Evolutionary conservation across 2,329 filamentous ascomycete genomes (phyloP), one percentile per base, ranked within the genome.

Genomic region (Calonectria ilicicola): DNA sequence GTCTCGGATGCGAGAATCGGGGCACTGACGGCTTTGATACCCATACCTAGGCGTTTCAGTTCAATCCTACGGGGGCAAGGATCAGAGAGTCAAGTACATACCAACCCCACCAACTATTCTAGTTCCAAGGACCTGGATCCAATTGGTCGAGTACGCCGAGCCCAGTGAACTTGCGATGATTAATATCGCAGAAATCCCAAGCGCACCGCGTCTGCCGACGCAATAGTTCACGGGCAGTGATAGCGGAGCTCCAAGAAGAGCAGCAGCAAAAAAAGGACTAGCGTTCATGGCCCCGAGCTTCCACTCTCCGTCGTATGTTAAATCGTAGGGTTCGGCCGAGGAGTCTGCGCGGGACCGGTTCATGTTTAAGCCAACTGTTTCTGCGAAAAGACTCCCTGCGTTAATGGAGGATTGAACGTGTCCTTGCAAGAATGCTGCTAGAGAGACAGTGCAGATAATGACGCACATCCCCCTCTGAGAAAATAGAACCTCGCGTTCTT

Each of bases 1-100:
- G 85, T 87, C 75, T 88, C 87, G 9, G 85, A 85, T 2, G 86
- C 86, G 2, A 88, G 80, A 19, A 88, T 86, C 0, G 86, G 85
- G 0, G 86, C 86, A 44, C 85, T 88, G 42, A 87, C 86, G 0
- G 87, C 86, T 72, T 88, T 88, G 29, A 88, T 82, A 0, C 86
- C 86, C 86, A 88, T 88, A 1, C 85, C 86, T 77, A 6, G 15
- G 23, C 19, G 10, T 42, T 3, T 63, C 2, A 63, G 38, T 19
- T 12, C n/a, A 15, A 44, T 29, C 19, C 12, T 7, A 19, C 6
- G 32, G 10, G 14, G 9, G 12, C 1, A 5, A 12, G 23, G n/a
- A 17, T 2, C n/a, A 62, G 9, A 5, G 29, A 44, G 5, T 26
- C 0, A 4, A 5, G n/a, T 44, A 32, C 60, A 27, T 47, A 76